Conservation (phyloP, 2,329 filamentous ascomycete species). For the Hypocrella siamensis region DNA sequence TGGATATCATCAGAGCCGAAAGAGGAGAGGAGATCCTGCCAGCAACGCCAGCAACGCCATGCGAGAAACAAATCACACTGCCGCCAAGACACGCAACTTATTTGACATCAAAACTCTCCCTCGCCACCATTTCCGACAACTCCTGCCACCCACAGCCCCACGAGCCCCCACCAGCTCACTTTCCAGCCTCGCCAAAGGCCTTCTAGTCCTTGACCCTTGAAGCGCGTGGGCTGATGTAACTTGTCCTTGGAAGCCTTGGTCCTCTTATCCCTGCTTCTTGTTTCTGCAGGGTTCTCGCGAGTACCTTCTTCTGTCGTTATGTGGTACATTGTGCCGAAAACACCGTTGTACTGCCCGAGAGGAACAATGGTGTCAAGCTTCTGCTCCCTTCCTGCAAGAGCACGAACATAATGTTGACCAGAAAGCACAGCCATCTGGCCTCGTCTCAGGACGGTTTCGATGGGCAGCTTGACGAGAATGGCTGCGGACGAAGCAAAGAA, state of each 20-base stretch:
- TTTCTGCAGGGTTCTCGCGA: conserved; percentile 23
- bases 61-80: conserved; percentile 1
- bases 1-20: conserved; percentile 19
- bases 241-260: conserved; percentile 16
- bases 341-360: conserved; percentile 66
- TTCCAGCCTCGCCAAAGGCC: conserved; percentile 63
- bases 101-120: conserved; percentile 32
- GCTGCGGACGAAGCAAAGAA: conserved; percentile 70
- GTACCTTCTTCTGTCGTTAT: conserved; percentile 74
- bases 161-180: conserved; percentile 62
- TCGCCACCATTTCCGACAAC: conserved; percentile 46
- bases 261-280: conserved; percentile 16
- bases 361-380: conserved; percentile 61
- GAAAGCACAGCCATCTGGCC: conserved; percentile 66
- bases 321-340: conserved; percentile 80
- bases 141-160: conserved; percentile 58
- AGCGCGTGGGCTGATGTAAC: conserved; percentile 18
- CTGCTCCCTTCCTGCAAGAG: conserved; percentile 25
- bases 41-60: conserved; percentile 3
- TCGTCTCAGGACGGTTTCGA: conserved; percentile 82
- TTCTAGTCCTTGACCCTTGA: conserved; percentile 50
- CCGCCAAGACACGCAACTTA: neutral
- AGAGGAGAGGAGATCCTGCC: conserved; percentile 3
- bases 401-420: conserved; percentile 32
- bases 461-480: conserved; percentile 71